Conservation (phyloP, 805 yeast species). For the Naumovozyma baii region DNA sequence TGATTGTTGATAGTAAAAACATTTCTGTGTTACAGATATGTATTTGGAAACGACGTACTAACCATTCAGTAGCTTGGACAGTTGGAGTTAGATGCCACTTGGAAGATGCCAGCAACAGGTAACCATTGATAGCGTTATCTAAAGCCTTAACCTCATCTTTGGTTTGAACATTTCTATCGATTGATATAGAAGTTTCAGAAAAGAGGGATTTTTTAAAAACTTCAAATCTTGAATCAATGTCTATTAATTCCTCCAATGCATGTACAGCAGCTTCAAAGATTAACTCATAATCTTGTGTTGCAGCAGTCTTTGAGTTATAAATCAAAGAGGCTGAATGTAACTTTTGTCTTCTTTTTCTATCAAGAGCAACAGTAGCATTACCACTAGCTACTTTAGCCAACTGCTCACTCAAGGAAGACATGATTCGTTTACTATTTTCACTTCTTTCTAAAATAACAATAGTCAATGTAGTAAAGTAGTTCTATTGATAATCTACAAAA, state of each 20-base stretch:
- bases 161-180: slow-evolving; percentile 78
- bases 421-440: slow-evolving; percentile 3
- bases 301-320: slow-evolving; percentile 78
- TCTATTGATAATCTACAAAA: neutral
- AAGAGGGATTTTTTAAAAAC: slow-evolving; percentile 66
- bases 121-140: slow-evolving; percentile 64
- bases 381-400: slow-evolving; percentile 57
- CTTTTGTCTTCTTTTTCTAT: slow-evolving; percentile 77
- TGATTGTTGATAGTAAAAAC: slow-evolving; percentile 61
- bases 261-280: slow-evolving; percentile 63
- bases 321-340: slow-evolving; percentile 83
- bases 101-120: slow-evolving; percentile 64
- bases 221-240: slow-evolving; percentile 65
- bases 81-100: slow-evolving; percentile 69
- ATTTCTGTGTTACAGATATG: slow-evolving; percentile 72
- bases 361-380: slow-evolving; percentile 66
- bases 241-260: slow-evolving; percentile 63
- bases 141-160: slow-evolving; percentile 68
- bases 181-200: slow-evolving; percentile 65
- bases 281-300: slow-evolving; percentile 86
- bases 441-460: neutral
- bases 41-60: slow-evolving; percentile 80
- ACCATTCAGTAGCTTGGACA: slow-evolving; percentile 84
- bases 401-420: slow-evolving; percentile 73
- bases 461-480: too few species aligned